Percentiles rank a stretch among this genome's conserved stretches.
phyloP scores from a whole-genome alignment of 108 stramenopile genomes.

The Fragilaria radians region DNA sequence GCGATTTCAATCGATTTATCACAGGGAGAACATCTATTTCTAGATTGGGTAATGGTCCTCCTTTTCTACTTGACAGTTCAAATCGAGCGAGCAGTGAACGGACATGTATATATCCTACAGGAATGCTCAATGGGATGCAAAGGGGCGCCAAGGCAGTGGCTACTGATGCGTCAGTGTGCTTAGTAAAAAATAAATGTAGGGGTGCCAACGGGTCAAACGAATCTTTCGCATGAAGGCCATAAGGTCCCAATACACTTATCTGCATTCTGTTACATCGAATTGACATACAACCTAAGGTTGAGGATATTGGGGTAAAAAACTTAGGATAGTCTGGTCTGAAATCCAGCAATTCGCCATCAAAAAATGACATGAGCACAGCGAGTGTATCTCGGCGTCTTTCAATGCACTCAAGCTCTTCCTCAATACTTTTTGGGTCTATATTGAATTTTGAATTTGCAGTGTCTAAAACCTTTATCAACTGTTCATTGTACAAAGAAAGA shows the following conservation, averaged over 20 bases:
- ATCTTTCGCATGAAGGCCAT: background rate
- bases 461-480: conserved; percentile 15
- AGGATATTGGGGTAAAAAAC: conserved; percentile 59
- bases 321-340: conserved; percentile 45
- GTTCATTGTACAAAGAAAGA: conserved; percentile 47
- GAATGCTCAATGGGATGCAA: conserved; percentile 58
- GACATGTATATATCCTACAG: conserved; percentile 68
- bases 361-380: conserved; percentile 59
- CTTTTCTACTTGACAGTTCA: conserved; percentile 21
- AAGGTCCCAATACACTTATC: conserved; percentile 4
- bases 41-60: conserved; percentile 45
- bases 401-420: conserved; percentile 44
- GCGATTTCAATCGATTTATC: conserved; percentile 36
- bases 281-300: background rate
- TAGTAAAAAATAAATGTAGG: conserved; percentile 33
- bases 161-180: conserved; percentile 18
- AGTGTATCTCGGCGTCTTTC: conserved; percentile 70
- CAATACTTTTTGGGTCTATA: conserved; percentile 20
- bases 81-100: conserved; percentile 51
- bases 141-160: conserved; percentile 63
- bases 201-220: conserved; percentile 67
- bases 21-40: conserved; percentile 53
- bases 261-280: background rate
- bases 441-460: conserved; percentile 20
- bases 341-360: conserved; percentile 30